Base-by-base conservation (phyloP, 2,329 filamentous ascomycete species). In the Ceratocystis albifundus region DNA sequence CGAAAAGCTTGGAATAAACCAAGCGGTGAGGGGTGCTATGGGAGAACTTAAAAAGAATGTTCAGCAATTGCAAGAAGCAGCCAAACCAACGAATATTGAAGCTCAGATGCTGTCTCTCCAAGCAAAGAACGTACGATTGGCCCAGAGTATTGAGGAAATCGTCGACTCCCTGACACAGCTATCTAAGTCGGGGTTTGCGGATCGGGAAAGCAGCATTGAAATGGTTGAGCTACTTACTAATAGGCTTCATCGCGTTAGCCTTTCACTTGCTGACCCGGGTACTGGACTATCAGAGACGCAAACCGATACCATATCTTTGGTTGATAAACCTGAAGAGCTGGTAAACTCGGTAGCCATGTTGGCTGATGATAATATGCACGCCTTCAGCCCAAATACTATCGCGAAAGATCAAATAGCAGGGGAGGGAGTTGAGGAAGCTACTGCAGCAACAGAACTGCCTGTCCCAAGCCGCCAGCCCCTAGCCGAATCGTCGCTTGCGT, bases 31-130 rank as follows among this genome's bases (percentile, higher is more conserved):
- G n/a, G 88, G 89, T 70, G 89, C 89, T 20, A 82, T 94, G 72
- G 87, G 86, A 7, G 90, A 95, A 74, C 87, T 93, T 62, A 83
- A 84, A 68, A 88, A 88, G 71, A 91, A 90, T 70, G 84, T 92
- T 70, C 83, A 88, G 71, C 68, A 66, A 28, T 53, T 70, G 36
- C 69, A 70, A 59, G 69, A 70, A 12, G 67, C 62, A 32, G 67
- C 67, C 25, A 45, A 61, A 10, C 68, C 61, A n/a, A 30, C 64
- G 2, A 55, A 59, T 25, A 7, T 22, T 15, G 65, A 68, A 41
- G 45, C 50, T 20, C 55, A 46, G 20, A 22, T 66, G 10, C 5
- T 44, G 20, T 76, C 79, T 61, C 75, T 90, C 69, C 86, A 90
- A 71, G 77, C 76, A 64, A 81, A 88, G 61, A 91, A 90, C 70